Base-by-base conservation (phyloP, 805 yeast genomes). In the Candida rishiriensis region DNA sequence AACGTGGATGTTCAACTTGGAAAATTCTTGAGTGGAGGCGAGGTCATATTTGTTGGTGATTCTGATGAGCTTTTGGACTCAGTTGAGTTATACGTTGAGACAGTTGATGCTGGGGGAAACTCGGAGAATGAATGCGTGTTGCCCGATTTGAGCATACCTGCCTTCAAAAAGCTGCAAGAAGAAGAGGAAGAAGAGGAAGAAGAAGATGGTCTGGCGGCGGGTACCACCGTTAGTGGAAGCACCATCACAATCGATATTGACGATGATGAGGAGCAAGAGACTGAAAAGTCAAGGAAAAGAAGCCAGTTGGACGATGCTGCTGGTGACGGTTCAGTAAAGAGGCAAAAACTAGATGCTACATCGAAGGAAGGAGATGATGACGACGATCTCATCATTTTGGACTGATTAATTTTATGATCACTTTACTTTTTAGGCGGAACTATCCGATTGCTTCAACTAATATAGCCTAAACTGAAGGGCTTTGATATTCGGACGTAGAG, bases 21-120 rank as follows among this genome's bases (percentile, higher is more conserved):
- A 1, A 77, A 75, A 1, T 61, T 83, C 10, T 66, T 89, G 28
- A 53, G 50, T 6, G 65, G 69, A 40, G 93, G 91, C n/a, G 74
- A 80, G 16, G 70, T 83, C 16, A 34, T 93, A 13, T 74, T 83
- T 1, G 72, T 93, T 14, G 79, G 83, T 38, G 99, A 93, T 63
- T 96, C 91, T 42, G 83, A 80, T 34, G 96, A 86, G 50, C 66
- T 62, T 30, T 64, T 75, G 36, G 83, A 79, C 51, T 76, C 79
- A 36, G 67, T 83, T 33, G 91, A 87, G 53, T 69, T 88, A 36
- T 80, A 78, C 51, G 58, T 83, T 9, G 57, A 57, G 7, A 47
- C 44, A 14, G 42, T 14, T 7, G 53, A 51, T 11, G 48, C 43
- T 11, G 42, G 44, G 7, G 32, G 33, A 21, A 21, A 21, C 26